Conservation (phyloP, 106 monocot species). For the Triglochin maritima region DNA sequence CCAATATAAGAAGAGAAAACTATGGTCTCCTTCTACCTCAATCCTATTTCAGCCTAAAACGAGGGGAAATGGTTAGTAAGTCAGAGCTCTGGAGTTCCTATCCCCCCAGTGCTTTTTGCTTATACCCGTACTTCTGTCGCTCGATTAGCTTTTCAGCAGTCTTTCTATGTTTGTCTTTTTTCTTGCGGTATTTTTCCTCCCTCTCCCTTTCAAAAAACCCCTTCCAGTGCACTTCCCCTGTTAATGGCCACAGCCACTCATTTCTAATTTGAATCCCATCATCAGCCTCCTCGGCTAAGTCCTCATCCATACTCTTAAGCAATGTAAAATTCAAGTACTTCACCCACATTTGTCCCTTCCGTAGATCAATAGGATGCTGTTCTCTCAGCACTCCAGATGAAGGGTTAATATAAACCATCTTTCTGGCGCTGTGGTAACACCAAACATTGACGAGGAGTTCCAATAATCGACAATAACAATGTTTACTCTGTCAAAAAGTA, state of each 20-base stretch:
- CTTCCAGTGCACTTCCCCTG: constrained; percentile 81
- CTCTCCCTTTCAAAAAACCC: constrained; percentile 69
- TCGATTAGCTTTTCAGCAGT: constrained; percentile 69
- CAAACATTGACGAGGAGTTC: constrained; percentile 85
- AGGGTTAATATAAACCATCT: constrained; percentile 75
- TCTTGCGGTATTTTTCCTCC: constrained; percentile 63
- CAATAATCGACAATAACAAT: constrained; percentile 76
- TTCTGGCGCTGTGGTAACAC: constrained; percentile 89
- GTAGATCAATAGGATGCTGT: constrained; percentile 44
- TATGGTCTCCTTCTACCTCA: too few species aligned
- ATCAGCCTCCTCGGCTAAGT: constrained; percentile 84
- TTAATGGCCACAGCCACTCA: constrained; percentile 71
- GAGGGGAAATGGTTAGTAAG: not conserved
- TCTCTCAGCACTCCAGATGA: constrained; percentile 45
- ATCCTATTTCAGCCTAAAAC: too few species aligned
- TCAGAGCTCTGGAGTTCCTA: not conserved
- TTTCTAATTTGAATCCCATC: constrained; percentile 32
- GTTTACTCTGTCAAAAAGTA: constrained; percentile 39
- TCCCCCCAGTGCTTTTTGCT: constrained; percentile 59
- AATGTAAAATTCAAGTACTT: constrained; percentile 53
- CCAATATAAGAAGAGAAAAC: too few species aligned
- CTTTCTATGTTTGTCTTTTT: constrained; percentile 76
- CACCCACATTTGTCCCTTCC: constrained; percentile 65
- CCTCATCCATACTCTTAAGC: constrained; percentile 93
- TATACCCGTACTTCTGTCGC: constrained; percentile 75